Evolutionary conservation across 1,139 yeast genomes (phyloP), one percentile per base, ranked within the genome.

Genomic region (Taphrina deformans): DNA sequence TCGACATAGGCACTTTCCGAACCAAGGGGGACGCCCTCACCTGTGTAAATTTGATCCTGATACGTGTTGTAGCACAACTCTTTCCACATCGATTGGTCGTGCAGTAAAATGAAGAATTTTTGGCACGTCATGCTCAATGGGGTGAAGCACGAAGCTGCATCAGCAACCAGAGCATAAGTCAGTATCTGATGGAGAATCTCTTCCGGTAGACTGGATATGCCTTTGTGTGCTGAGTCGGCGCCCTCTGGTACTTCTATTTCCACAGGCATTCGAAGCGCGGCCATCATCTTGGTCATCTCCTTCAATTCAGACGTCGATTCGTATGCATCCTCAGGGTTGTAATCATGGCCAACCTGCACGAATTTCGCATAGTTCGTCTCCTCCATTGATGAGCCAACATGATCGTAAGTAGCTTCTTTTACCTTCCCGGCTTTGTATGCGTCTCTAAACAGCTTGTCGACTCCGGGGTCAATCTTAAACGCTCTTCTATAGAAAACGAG

Each of bases 401-500:
- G 24, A 23, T 55, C 69, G 27, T 38, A 35, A 1, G 31, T 10
- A 14, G 58, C 41, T 21, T 23, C 64, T 7, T 26, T 41, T 23
- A 35, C 50, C 40, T 14, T 33, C 26, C 45, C 51, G 5, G 82
- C 81, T 29, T 96, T 18, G 31, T 41, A 44, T 9, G 59, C 65
- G 10, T 51, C 59, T 7, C 67, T 78, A 73, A 89, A 89, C 26
- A 84, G 75, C 66, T 81, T 76, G 72, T 91, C 97, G 4, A 90
- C 91, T 63, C 80, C 81, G 3, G 83, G 87, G 73, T 88, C 84
- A 35, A 85, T 69, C 74, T 75, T 85, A 73, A 86, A 83, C 0
- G 97, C 96, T 68, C 81, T 80, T 67, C 96, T 79, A 76, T 91
- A 91, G 68, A 78, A 80, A 51, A 79, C 82, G 41, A 89, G 85